A percentile compares a stretch with the other conserved stretches of the same genome.
phyloP scores from a whole-genome alignment of 2,329 filamentous ascomycete genomes.

The Scedosporium apiospermum region DNA sequence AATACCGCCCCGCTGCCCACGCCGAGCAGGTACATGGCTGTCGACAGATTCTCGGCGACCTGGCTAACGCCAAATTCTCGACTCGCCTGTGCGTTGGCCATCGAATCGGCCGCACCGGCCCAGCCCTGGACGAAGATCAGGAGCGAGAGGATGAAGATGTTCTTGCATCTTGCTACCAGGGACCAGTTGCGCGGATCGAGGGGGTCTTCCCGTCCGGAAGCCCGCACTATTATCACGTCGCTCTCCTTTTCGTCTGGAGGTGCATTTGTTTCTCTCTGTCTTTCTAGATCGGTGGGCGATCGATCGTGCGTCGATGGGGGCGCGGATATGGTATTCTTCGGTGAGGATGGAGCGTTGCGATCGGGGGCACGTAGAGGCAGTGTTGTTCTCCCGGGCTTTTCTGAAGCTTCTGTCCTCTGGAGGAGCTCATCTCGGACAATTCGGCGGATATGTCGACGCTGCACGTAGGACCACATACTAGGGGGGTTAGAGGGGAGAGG shows the following conservation, averaged over 20 bases:
- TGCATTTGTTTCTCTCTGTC: neutral
- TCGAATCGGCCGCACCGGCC: conserved; percentile 38
- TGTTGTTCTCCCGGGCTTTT: neutral
- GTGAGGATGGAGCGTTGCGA: too few species aligned
- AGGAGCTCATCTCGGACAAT: conserved; percentile 6
- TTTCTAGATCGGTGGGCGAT: neutral
- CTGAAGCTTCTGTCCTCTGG: conserved; percentile 10
- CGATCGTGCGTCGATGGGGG: too few species aligned
- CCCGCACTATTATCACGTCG: neutral
- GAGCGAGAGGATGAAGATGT: conserved; percentile 23
- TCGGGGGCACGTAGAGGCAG: too few species aligned
- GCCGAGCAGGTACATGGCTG: conserved; percentile 35
- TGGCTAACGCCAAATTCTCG: conserved; percentile 31
- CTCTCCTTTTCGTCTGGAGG: neutral
- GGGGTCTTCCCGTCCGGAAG: conserved; percentile 22
- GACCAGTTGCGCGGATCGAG: conserved; percentile 34
- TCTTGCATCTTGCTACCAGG: conserved; percentile 16
- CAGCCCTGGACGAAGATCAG: conserved; percentile 38
- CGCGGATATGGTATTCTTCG: too few species aligned
- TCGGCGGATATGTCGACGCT: conserved; percentile 1
- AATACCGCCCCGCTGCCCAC: conserved; percentile 38
- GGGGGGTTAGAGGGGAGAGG: neutral
- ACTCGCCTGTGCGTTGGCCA: conserved; percentile 28
- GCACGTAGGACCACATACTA: neutral
- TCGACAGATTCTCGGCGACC: conserved; percentile 32